Evolutionary conservation across 192 early-diverging fungal genomes (phyloP), one percentile per base, ranked within the genome.

Genomic region (Dimargaris cristalligena): DNA sequence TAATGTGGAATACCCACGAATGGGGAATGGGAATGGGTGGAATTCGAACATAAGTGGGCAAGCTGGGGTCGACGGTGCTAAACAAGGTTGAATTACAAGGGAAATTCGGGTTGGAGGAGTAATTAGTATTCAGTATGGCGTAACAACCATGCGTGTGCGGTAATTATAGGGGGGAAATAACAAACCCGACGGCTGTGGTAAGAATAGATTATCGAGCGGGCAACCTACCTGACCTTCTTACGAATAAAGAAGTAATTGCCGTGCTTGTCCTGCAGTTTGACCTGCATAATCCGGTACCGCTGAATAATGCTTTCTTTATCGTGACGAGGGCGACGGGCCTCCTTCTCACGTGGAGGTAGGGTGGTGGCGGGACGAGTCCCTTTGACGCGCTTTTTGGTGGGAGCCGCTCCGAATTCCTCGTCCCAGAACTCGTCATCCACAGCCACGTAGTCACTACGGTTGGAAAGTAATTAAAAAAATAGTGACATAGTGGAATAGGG

Each of bases 341-440:
- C 54, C 30, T 29, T 20, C 29, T 52, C 51, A 16, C 4, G 4
- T 29, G 22, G 22, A 52, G 29, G n/a, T n/a, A n/a, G n/a, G 8
- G 38, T 6, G 8, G 38, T 41, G 8, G 38, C 38, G 16, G 38
- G 8, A 16, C 38, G 38, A 6, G 6, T 41, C 8, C 38, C 38
- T n/a, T 67, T 62, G 38, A 55, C 45, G 41, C 63, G 60, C 33
- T 68, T 78, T 67, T 59, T 57, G 23, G 62, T 61, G 14, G 34
- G 59, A 4, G 54, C 31, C 30, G 26, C 32, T 25, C 71, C 73
- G 60, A 78, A 71, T 62, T 82, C 78, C 48, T 72, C 72, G 38
- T 87, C 85, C 86, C 86, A 89, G 67, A 90, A 86, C 60, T 83
- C 80, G 62, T 94, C 88, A 47, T 91, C 89, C 55, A 87, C 80